Conservation (phyloP, 306 rosid species). For the Gastrolobium villosum region DNA sequence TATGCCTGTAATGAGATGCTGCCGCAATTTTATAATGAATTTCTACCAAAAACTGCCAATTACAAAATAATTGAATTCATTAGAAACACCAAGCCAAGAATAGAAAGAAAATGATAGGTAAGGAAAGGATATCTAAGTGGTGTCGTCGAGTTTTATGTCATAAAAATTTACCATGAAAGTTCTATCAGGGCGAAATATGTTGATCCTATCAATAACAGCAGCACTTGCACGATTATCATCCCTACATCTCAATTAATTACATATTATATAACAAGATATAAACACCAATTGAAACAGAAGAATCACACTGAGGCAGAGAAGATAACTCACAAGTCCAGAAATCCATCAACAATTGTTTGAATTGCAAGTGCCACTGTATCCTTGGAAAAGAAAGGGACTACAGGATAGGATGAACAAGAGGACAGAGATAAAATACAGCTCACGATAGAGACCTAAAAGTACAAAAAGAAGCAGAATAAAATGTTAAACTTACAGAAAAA, state of each 20-base stretch:
- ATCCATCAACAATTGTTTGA: constrained; percentile 90
- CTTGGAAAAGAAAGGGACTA: constrained; percentile 76
- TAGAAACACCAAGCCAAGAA: constrained; percentile 40
- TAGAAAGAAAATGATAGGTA: constrained; percentile 27
- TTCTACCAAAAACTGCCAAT: constrained; percentile 84
- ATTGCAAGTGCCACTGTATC: constrained; percentile 66
- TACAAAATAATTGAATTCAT: constrained; percentile 46
- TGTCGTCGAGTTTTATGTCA: constrained; percentile 4
- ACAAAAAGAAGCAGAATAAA: constrained; percentile 39
- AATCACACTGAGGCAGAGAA: constrained; percentile 27
- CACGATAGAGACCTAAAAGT: constrained; percentile 80
- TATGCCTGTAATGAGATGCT: constrained; percentile 88
- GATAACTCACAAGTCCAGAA: constrained; percentile 73
- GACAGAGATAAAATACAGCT: constrained; percentile 80
- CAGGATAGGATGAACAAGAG: constrained; percentile 74
- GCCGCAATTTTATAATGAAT: constrained; percentile 84
- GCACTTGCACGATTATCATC: constrained; percentile 59
- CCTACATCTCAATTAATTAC: constrained; percentile 59
- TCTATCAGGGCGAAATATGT: constrained; percentile 90
- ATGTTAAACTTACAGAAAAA: constrained; percentile 23
- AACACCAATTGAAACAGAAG: background rate
- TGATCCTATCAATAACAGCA: constrained; percentile 80
- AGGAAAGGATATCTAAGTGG: constrained; percentile 35
- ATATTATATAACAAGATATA: constrained; percentile 44
- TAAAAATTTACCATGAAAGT: constrained; percentile 79